These are phyloP conservation scores for Cymbopogon citratus DNA, from an alignment of 176 grass and related monocot species.

Conservation along the genomic window DNA sequence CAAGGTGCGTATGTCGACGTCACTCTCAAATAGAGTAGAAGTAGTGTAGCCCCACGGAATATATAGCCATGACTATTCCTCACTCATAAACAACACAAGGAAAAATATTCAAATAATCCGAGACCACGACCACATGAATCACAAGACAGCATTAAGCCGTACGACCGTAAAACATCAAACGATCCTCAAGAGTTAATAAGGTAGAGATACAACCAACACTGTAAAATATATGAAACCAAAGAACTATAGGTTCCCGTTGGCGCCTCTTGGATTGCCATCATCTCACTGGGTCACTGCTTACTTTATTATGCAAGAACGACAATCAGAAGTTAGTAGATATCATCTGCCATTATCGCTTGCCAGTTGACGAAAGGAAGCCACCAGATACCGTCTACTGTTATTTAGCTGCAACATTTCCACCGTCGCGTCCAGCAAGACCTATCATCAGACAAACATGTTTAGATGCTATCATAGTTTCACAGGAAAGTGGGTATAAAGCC, in stretches of 20 bases:
- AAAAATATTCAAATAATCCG: not conserved
- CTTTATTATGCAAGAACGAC: not conserved
- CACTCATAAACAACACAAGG: not conserved
- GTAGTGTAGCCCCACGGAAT: not conserved
- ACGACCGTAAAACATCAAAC: not conserved
- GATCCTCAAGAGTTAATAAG: not conserved
- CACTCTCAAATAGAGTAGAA: no score
- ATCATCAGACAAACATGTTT: not conserved
- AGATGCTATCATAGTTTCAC: not conserved
- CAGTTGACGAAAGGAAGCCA: not conserved
- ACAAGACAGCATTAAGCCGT: not conserved
- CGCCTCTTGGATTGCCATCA: not conserved
- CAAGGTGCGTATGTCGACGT: no score
- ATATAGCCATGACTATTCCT: not conserved
- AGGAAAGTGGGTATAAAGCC: not conserved
- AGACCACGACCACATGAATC: not conserved
- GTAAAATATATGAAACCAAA: not conserved
- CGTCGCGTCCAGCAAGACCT: not conserved
- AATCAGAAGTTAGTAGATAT: not conserved
- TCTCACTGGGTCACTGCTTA: not conserved
- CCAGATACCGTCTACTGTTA: not conserved
- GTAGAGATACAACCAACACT: not conserved
- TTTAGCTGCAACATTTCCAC: not conserved
- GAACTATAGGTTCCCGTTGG: not conserved
- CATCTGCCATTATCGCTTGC: not conserved